phyloP scores from a whole-genome alignment of 768 basidiomycete genomes.

The Phaeotremella fagi region DNA sequence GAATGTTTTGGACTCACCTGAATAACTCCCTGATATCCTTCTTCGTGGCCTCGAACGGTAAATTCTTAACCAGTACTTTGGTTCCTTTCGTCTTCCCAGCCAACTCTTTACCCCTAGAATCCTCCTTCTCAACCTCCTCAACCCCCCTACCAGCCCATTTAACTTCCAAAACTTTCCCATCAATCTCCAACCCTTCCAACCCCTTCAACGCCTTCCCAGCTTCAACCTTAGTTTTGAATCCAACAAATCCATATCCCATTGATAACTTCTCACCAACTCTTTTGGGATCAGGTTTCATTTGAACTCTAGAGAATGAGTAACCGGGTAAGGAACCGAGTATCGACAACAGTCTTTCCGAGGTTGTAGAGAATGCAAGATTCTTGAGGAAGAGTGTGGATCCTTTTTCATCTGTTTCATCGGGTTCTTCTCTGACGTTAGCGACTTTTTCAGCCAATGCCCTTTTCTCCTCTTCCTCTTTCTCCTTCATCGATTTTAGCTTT shows the following conservation, averaged over 20 bases:
- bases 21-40: constrained; percentile 88
- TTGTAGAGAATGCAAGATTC: constrained; percentile 91
- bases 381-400: constrained; percentile 90
- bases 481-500: constrained; percentile 49
- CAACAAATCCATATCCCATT: constrained; percentile 96
- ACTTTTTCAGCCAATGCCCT: constrained; percentile 47
- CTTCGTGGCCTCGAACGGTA: constrained; percentile 92
- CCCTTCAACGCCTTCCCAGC: constrained; percentile 71
- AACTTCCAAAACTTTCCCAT: constrained; percentile 77
- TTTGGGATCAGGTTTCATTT: constrained; percentile 85
- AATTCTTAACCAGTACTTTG: constrained; percentile 97
- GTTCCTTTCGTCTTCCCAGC: constrained; percentile 63
- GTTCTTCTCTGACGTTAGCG: constrained; percentile 9
- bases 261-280: constrained; percentile 63
- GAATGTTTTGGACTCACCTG: constrained; percentile 57
- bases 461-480: constrained; percentile 47
- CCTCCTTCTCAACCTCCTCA: constrained; percentile 54
- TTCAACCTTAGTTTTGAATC: constrained; percentile 69
- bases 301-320: constrained; percentile 81
- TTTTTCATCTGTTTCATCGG: constrained; percentile 35
- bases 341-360: constrained; percentile 63
- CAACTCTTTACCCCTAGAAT: constrained; percentile 49
- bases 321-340: constrained; percentile 70
- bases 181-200: constrained; percentile 75
- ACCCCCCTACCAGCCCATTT: constrained; percentile 78